phyloP scores from a whole-genome alignment of 805 yeast species.

The Candida insectorum region DNA sequence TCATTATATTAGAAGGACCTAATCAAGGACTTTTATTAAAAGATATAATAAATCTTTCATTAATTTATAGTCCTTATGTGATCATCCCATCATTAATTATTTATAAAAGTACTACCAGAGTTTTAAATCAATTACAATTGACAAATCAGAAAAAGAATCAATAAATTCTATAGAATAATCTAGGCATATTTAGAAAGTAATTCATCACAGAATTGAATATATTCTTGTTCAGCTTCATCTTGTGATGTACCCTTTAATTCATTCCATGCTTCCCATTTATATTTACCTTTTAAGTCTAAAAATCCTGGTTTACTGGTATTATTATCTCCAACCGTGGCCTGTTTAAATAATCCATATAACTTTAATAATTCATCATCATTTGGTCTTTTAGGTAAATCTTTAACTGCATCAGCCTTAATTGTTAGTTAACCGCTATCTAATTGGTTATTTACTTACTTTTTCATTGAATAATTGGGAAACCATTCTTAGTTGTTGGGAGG shows the following conservation, averaged over 20 bases:
- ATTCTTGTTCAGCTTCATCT: slow-evolving; percentile 85
- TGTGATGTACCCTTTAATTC: slow-evolving; percentile 78
- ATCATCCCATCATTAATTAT: slow-evolving; percentile 59
- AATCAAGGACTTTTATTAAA: slow-evolving; percentile 29
- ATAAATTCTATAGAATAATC: not conserved
- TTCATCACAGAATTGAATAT: slow-evolving; percentile 66
- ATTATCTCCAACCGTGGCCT: slow-evolving; percentile 96
- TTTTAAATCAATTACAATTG: not conserved
- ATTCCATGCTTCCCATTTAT: slow-evolving; percentile 98
- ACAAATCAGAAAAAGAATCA: not conserved
- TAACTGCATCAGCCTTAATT: slow-evolving; percentile 75
- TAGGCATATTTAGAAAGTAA: slow-evolving; percentile 44
- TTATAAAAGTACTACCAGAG: not conserved
- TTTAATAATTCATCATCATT: slow-evolving; percentile 80
- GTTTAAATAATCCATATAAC: slow-evolving; percentile 91
- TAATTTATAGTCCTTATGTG: slow-evolving; percentile 68
- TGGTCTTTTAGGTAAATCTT: slow-evolving; percentile 72
- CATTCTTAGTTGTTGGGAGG: slow-evolving; percentile 14
- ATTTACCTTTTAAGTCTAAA: slow-evolving; percentile 90
- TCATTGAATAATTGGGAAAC: slow-evolving; percentile 30
- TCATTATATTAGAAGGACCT: slow-evolving; percentile 37
- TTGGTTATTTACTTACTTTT: slow-evolving; percentile 19
- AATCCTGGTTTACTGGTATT: slow-evolving; percentile 82
- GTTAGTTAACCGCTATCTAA: slow-evolving; percentile 9
- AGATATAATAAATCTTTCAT: slow-evolving; percentile 44